Evolutionary conservation across 306 rosid species (phyloP).

Genomic region (Castanea mollissima): DNA sequence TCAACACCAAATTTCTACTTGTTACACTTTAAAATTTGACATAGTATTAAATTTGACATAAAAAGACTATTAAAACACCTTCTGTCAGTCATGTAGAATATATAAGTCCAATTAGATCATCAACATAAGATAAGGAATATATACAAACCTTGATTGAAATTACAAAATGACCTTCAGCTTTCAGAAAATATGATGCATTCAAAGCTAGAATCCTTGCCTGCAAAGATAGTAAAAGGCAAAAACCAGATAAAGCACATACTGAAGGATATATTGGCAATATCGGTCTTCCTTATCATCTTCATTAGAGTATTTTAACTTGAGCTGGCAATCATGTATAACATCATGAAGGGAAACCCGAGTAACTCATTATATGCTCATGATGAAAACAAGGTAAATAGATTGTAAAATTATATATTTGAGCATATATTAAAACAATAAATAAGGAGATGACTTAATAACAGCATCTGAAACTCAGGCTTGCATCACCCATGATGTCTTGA

Average conservation of each 20-base stretch:
- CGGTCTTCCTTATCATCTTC: too few species aligned
- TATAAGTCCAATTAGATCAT: too few species aligned
- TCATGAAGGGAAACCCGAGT: not conserved
- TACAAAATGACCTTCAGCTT: constrained; percentile 86
- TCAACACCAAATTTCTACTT: not conserved
- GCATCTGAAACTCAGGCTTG: constrained; percentile 69
- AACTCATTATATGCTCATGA: not conserved
- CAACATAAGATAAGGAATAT: too few species aligned
- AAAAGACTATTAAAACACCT: too few species aligned
- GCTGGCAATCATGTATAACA: too few species aligned
- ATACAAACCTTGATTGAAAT: constrained; percentile 83
- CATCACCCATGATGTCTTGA: constrained; percentile 64
- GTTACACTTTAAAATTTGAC: not conserved
- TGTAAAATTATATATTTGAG: too few species aligned
- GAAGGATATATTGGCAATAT: too few species aligned
- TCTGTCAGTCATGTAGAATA: too few species aligned
- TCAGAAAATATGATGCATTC: constrained; percentile 86
- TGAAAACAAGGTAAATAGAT: not conserved
- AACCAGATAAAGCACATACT: too few species aligned
- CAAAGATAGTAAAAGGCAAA: not conserved
- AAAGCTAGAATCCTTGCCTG: constrained; percentile 85
- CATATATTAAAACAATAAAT: too few species aligned
- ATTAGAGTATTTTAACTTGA: not conserved
- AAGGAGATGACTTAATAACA: not conserved
- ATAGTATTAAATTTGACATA: not conserved